A percentile compares a stretch with the other conserved stretches of the same genome.
phyloP scores from a whole-genome alignment of 306 rosid species.

The Begonia fuchsioides region DNA sequence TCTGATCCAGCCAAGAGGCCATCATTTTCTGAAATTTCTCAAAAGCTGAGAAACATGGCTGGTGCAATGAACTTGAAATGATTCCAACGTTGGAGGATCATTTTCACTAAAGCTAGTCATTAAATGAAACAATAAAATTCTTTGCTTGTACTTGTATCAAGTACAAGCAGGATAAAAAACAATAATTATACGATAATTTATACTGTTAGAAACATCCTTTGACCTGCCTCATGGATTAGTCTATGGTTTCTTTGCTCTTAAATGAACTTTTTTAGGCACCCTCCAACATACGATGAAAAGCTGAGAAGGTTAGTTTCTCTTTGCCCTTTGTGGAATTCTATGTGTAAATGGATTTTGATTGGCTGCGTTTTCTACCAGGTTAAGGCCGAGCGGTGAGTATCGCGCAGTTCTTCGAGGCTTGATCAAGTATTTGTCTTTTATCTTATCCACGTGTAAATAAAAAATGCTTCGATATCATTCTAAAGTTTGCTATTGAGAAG shows the following conservation, averaged over 20 bases:
- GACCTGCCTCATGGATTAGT: background rate
- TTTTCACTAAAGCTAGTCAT: slow-evolving; percentile 25
- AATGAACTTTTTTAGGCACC: no score
- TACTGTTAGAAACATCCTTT: background rate
- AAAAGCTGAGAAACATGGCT: slow-evolving; percentile 94
- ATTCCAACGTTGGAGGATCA: slow-evolving; percentile 15
- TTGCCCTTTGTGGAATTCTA: no score
- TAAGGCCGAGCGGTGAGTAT: no score
- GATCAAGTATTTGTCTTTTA: no score
- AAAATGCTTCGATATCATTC: background rate
- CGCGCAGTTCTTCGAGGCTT: no score
- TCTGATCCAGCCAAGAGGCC: slow-evolving; percentile 74
- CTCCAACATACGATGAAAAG: no score
- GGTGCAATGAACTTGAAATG: slow-evolving; percentile 84
- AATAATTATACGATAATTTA: no score
- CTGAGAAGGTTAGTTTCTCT: no score
- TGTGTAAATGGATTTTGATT: no score
- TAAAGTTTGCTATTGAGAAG: background rate
- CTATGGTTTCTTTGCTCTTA: no score
- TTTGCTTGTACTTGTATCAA: slow-evolving; percentile 13
- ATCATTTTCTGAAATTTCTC: slow-evolving; percentile 89
- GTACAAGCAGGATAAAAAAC: slow-evolving; percentile 24
- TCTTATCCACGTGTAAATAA: background rate
- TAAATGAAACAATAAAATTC: slow-evolving; percentile 27
- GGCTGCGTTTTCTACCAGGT: no score